A percentile compares a stretch with the other conserved stretches of the same genome.
These are phyloP conservation scores for Sporisorium graminicola DNA, from an alignment of 1,284 basidiomycete species.

Conservation along the genomic window DNA sequence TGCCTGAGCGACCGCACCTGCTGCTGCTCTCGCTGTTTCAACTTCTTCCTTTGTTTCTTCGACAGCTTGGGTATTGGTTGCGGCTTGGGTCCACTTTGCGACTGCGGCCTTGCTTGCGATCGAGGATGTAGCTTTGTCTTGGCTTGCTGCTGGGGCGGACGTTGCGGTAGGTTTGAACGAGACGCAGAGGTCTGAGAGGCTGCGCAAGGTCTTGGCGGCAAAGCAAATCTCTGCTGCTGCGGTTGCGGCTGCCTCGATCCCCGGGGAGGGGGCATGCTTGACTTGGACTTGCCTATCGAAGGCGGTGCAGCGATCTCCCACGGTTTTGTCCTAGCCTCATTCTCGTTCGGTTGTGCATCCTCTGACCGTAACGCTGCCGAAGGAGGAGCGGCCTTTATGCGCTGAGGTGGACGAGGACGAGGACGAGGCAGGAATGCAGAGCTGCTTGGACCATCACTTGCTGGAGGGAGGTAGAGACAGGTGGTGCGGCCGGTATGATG, in stretches of 20 bases:
- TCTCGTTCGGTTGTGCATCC: slow-evolving; percentile 49
- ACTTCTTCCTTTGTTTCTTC: slow-evolving; percentile 8
- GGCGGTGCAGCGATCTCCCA: slow-evolving; percentile 49
- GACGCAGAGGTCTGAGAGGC: neutral
- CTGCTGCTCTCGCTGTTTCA: slow-evolving; percentile 6
- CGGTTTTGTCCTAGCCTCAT: slow-evolving; percentile 19
- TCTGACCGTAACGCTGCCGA: slow-evolving; percentile 33
- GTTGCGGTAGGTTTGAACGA: neutral
- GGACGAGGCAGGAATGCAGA: slow-evolving; percentile 7
- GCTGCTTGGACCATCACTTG: neutral
- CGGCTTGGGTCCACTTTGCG: neutral
- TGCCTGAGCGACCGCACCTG: neutral
- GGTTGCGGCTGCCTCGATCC: neutral
- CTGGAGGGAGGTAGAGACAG: neutral
- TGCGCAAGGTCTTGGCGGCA: neutral
- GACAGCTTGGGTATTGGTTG: neutral
- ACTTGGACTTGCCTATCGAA: slow-evolving; percentile 18
- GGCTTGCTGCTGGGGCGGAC: slow-evolving; percentile 1
- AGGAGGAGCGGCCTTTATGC: slow-evolving; percentile 29
- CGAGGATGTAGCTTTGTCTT: neutral
- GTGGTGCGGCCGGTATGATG: slow-evolving; percentile 13
- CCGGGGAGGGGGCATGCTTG: neutral
- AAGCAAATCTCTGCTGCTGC: neutral
- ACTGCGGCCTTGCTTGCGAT: neutral
- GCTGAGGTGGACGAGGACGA: slow-evolving; percentile 16